Evolutionary conservation across 148 eudicot genomes (phyloP), one percentile per base, ranked within the genome.

Genomic region (Fagopyrum esculentum): DNA sequence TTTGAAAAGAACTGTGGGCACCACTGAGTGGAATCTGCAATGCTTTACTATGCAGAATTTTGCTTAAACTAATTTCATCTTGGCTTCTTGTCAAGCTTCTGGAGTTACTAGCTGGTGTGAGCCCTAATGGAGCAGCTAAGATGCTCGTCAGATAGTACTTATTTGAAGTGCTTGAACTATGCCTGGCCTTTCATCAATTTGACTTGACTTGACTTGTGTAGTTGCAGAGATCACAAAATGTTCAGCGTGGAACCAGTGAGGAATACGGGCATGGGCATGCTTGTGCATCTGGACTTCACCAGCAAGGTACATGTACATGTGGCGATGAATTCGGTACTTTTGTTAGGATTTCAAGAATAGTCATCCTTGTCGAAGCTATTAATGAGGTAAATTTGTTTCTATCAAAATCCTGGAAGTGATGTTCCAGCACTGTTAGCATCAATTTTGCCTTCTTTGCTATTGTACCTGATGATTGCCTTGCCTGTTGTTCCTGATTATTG

Each of bases 281-380:
- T 61, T 61, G 69, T 9, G 16, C 69, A 61, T 61, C 69, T 61
- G 69, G 69, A 61, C 69, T 61, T 43, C 69, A 61, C 69, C 44
- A 26, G 15, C 45, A 61, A 26, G 69, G 69, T 61, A 29, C 44
- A 26, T 61, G 69, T 30, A 26, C 69, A 8, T 61, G 69, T 61
- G 69, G 70, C 40, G 70, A 64, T 35, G 70, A 64, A 35, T 64
- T 64, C 6, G 70, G 70, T 64, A 45, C 70, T 64, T n/a, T 64
- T 64, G 46, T 64, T 64, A 30, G 70, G 45, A 64, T 64, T 64
- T 64, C 70, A 64, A 64, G 70, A 35, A 64, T 64, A 64, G 70
- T 64, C 6, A 64, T 64, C 70, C 70, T 64, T 64, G 70, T 64
- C 40, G 70, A 64, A 35, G 70, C 70, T 64, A 64, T 64, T 29